A percentile compares a stretch with the other conserved stretches of the same genome.
Conservation (phyloP, 108 stramenopile species). For the Licmophora abbreviata region DNA sequence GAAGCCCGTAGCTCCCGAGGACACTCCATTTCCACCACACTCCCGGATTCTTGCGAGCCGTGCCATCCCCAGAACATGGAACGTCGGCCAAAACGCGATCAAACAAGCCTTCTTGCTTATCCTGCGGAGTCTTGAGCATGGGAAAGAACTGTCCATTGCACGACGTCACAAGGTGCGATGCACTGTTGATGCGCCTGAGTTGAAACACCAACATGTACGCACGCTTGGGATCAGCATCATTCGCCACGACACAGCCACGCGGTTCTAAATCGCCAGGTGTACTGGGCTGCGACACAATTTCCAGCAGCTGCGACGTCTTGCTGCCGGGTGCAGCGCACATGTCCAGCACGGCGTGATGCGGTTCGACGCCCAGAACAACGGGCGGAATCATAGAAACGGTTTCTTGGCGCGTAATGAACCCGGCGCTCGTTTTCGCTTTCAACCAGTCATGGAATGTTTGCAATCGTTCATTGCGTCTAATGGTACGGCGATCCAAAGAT, state of each 20-base stretch:
- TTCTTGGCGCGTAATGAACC: conserved; percentile 94
- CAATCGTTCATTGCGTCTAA: conserved; percentile 57
- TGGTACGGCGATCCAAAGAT: conserved; percentile 58
- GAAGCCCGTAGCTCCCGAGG: conserved; percentile 53
- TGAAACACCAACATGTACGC: conserved; percentile 97
- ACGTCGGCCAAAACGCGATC: conserved; percentile 98
- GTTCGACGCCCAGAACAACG: conserved; percentile 77
- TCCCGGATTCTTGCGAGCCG: conserved; percentile 90
- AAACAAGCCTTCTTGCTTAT: conserved; percentile 63
- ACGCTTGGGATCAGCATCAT: conserved; percentile 89
- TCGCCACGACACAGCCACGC: conserved; percentile 90
- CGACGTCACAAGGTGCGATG: conserved; percentile 79
- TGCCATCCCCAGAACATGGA: conserved; percentile 98
- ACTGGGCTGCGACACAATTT: conserved; percentile 51
- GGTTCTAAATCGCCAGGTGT: conserved; percentile 17
- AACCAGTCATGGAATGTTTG: conserved; percentile 63
- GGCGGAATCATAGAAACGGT: conserved; percentile 99
- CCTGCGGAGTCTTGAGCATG: not conserved
- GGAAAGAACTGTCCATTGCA: conserved; percentile 91
- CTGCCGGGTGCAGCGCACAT: conserved; percentile 98
- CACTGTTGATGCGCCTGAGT: conserved; percentile 79
- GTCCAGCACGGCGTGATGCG: conserved; percentile 81
- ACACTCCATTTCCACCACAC: conserved; percentile 81
- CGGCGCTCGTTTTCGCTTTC: conserved; percentile 71
- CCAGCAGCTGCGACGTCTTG: conserved; percentile 96